Base-by-base conservation (phyloP, 441 rosid genomes). In the Heliophila coronopifolia region DNA sequence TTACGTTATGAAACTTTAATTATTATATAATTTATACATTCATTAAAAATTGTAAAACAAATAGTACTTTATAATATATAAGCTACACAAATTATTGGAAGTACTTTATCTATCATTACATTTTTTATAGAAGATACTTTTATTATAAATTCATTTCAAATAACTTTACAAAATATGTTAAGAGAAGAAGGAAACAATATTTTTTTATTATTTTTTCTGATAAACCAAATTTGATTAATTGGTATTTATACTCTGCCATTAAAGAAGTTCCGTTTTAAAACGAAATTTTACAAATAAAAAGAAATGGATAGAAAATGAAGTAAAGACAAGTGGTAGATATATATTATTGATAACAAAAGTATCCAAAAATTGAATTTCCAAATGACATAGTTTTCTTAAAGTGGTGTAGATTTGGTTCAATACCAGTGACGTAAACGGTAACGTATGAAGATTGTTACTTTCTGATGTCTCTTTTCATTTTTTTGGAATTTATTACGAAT, bases 341-440 rank as follows among this genome's bases (percentile, higher is more conserved):
- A 36, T 30, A 37, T 19, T 24, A 43, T 15, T 9, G 60, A 61
- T 12, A 22, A 44, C 9, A 60, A 30, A 9, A 22, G 34, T 33
- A 39, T 40, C 45, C 62, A 63, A 47, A 54, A 47, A 63, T 54
- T 63, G 51, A 47, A 42, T 23, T 33, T 18, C 31, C 9, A 31
- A 1, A 53, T 38, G 23, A 11, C 16, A 30, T 45, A 18, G 50
- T 50, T 11, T 45, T 33, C 12, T 38, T 9, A 53, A 36, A 53
- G 20, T 14, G 26, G 12, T 37, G 51, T 45, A 30, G 42, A 53
- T 62, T 54, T 45, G 17, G 43, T n/a, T 46, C 54, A 22, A 38
- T 62, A 37, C 37, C 23, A 54, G 19, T 48, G 62, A 63, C 62
- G 62, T 54, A 3, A 46, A 26, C n/a, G n/a, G n/a, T n/a, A n/a